These are phyloP conservation scores for Metarhizium robertsii DNA, from an alignment of 2,329 filamentous ascomycete species.

Conservation along the genomic window DNA sequence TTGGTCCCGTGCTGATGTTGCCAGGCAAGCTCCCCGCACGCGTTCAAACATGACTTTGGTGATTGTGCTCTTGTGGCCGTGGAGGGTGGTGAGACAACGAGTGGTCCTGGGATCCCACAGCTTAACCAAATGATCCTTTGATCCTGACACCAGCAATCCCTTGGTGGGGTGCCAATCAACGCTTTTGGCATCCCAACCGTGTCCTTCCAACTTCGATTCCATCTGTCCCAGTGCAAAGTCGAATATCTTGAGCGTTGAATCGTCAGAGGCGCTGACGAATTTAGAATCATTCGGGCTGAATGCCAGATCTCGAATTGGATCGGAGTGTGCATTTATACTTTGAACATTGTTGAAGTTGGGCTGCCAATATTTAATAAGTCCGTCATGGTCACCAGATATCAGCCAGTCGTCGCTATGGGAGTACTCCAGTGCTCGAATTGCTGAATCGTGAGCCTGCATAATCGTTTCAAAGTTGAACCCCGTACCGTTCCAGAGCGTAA, in stretches of 20 bases:
- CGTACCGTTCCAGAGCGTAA: conserved; percentile 97
- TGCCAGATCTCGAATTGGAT: conserved; percentile 82
- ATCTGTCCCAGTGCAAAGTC: conserved; percentile 84
- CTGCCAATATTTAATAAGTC: conserved; percentile 96
- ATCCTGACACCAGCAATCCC: conserved; percentile 87
- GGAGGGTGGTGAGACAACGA: conserved; percentile 83
- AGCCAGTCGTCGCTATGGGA: conserved; percentile 97
- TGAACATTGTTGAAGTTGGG: conserved; percentile 99
- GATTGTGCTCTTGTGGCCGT: conserved; percentile 96
- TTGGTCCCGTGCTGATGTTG: conserved; percentile 87
- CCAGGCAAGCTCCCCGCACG: conserved; percentile 73
- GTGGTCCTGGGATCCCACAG: conserved; percentile 95
- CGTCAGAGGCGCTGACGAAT: conserved; percentile 92
- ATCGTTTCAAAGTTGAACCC: conserved; percentile 99
- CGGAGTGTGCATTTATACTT: conserved; percentile 81
- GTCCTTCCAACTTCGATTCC: conserved; percentile 79
- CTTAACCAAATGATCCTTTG: conserved; percentile 95
- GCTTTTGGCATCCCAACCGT: conserved; percentile 95
- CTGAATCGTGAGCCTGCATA: conserved; percentile 91
- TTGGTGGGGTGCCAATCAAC: conserved; percentile 98
- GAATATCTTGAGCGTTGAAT: conserved; percentile 88
- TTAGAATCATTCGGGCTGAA: conserved; percentile 93
- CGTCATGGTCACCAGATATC: conserved; percentile 89
- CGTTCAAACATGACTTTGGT: conserved; percentile 88
- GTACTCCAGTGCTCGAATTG: conserved; percentile 75